These are phyloP conservation scores for Tolypocladium album DNA, from an alignment of 2,329 filamentous ascomycete genomes.

Conservation along the genomic window DNA sequence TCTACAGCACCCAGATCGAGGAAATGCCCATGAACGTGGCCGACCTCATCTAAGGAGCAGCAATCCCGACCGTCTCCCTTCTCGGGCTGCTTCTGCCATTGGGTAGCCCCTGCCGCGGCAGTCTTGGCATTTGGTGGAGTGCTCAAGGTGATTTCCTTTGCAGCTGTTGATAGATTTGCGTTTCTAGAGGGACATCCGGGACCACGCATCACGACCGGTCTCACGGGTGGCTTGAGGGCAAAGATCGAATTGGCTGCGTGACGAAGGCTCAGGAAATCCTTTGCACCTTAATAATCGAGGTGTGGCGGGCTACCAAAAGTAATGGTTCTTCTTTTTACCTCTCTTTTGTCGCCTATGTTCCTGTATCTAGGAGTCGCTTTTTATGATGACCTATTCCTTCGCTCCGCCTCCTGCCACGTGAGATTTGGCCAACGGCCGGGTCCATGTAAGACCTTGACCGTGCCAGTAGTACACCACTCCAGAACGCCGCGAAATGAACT, in stretches of 20 bases:
- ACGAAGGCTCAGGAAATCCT: conserved; percentile 26
- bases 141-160: conserved; percentile 19
- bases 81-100: conserved; percentile 10
- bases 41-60: conserved; percentile 54
- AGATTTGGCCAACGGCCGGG: not conserved
- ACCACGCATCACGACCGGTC: conserved; percentile 11
- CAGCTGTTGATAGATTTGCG: conserved; percentile 29
- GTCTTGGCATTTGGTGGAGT: conserved; percentile 17
- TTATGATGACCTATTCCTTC: conserved; percentile 18
- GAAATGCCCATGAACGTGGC: conserved; percentile 98
- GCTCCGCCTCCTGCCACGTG: not conserved
- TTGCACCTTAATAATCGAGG: conserved; percentile 25
- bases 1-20: conserved; percentile 99
- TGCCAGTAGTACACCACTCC: not conserved
- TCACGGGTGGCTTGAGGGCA: conserved; percentile 18
- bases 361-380: conserved; percentile 26
- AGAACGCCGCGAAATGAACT: too few species aligned
- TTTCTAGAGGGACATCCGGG: conserved; percentile 23
- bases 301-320: conserved; percentile 31
- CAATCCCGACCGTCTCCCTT: conserved; percentile 12
- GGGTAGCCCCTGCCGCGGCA: conserved; percentile 13
- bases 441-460: not conserved
- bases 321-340: conserved; percentile 25
- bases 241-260: conserved; percentile 22
- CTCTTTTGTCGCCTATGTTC: conserved; percentile 18